These are phyloP conservation scores for Domatiomyces catenatus DNA, from an alignment of 2,329 filamentous ascomycete genomes.

Conservation along the genomic window DNA sequence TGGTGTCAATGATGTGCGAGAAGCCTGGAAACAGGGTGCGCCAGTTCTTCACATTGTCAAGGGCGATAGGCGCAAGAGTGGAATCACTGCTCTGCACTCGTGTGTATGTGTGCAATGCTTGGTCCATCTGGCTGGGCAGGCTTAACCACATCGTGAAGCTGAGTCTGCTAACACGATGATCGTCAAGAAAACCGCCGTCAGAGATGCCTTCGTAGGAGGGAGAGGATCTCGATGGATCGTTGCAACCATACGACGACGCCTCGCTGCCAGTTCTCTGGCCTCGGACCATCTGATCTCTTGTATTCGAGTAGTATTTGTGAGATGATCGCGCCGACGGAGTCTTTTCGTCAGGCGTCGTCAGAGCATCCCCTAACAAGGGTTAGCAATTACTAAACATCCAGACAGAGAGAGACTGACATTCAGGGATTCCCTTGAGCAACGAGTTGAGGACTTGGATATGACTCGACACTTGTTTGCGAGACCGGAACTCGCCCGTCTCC, in stretches of 20 bases:
- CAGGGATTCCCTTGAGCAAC: slow-evolving; percentile 37
- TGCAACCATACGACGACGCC: neutral
- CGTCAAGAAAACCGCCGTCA: neutral
- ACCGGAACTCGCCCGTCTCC: slow-evolving; percentile 37
- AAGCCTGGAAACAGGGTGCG: slow-evolving; percentile 27
- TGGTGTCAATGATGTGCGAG: slow-evolving; percentile 22
- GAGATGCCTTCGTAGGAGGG: neutral
- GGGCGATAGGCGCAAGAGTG: slow-evolving; percentile 21
- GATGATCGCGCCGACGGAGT: slow-evolving; percentile 1
- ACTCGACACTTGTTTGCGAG: slow-evolving; percentile 47
- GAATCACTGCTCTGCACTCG: slow-evolving; percentile 26
- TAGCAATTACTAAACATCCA: neutral
- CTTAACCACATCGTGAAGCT: slow-evolving; percentile 34
- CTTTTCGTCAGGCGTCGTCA: neutral
- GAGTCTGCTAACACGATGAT: slow-evolving; percentile 19
- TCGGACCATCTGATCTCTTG: slow-evolving; percentile 12
- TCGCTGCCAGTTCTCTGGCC: slow-evolving; percentile 4
- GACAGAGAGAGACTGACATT: slow-evolving; percentile 28
- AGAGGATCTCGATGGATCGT: neutral
- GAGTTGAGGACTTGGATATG: slow-evolving; percentile 48
- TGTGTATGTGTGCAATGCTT: slow-evolving; percentile 31
- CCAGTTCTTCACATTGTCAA: slow-evolving; percentile 29
- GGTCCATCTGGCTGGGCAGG: slow-evolving; percentile 24
- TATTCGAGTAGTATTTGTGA: slow-evolving; percentile 12
- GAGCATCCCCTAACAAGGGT: neutral